Percentiles rank a stretch among this genome's conserved stretches.
Evolutionary conservation across 2,329 filamentous ascomycete genomes (phyloP).

Genomic region (Diaporthe velutina): DNA sequence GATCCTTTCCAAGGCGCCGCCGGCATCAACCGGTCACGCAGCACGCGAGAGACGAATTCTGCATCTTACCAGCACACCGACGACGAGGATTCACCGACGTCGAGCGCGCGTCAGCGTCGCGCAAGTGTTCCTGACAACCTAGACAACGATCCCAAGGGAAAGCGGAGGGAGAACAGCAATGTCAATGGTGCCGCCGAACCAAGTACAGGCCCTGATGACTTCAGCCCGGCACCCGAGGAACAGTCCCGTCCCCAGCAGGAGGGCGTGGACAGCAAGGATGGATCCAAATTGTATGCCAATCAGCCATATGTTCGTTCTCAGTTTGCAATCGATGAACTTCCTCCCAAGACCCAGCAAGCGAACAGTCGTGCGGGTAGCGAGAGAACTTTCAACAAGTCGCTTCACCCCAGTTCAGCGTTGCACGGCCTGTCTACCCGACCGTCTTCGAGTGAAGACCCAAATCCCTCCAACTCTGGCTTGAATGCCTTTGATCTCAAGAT

Average conservation of each 20-base stretch:
- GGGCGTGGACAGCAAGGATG: slow-evolving; percentile 27
- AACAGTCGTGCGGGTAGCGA: slow-evolving; percentile 32
- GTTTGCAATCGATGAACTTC: slow-evolving; percentile 3
- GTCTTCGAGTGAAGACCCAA: slow-evolving; percentile 47
- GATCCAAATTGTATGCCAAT: slow-evolving; percentile 38
- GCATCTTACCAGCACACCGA: slow-evolving; percentile 44
- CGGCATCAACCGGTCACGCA: slow-evolving; percentile 35
- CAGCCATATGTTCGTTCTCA: slow-evolving; percentile 30
- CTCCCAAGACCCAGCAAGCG: slow-evolving; percentile 33
- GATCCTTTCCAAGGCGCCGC: slow-evolving; percentile 65
- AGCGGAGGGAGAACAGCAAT: slow-evolving; percentile 12
- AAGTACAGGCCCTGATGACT: slow-evolving; percentile 30
- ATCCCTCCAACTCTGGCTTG: slow-evolving; percentile 36
- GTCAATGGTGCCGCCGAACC: slow-evolving; percentile 22
- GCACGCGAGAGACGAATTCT: slow-evolving; percentile 35
- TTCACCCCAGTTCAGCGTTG: slow-evolving; percentile 22
- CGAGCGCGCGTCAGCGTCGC: slow-evolving; percentile 47
- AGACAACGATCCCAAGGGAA: slow-evolving; percentile 43
- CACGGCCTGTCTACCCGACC: slow-evolving; percentile 6
- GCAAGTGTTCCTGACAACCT: slow-evolving; percentile 49
- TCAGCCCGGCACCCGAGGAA: slow-evolving; percentile 35
- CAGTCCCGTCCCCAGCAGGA: slow-evolving; percentile 21
- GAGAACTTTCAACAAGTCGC: slow-evolving; percentile 22
- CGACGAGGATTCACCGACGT: slow-evolving; percentile 36
- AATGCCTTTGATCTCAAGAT: slow-evolving; percentile 43